These are phyloP conservation scores for Pichia sp. DNA, from an alignment of 1,139 yeast species.

Conservation along the genomic window DNA sequence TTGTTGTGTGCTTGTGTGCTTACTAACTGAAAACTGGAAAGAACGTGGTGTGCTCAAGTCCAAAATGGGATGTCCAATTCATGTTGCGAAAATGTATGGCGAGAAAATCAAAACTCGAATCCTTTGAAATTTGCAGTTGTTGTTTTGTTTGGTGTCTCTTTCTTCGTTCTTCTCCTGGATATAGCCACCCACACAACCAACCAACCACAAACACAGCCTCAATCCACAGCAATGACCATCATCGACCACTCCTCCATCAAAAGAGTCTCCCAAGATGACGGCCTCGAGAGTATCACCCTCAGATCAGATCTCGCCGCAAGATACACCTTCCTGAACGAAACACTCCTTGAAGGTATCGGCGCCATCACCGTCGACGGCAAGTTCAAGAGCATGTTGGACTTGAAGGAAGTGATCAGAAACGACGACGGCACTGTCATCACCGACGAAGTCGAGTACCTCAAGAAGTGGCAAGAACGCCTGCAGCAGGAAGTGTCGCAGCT, in stretches of 20 bases:
- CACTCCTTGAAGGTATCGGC: slow-evolving; percentile 27
- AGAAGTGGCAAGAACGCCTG: slow-evolving; percentile 20
- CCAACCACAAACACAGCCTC: no score
- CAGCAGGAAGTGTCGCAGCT: slow-evolving; percentile 5
- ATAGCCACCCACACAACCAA: no score
- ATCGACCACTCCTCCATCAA: slow-evolving; percentile 27
- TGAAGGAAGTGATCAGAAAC: slow-evolving; percentile 22
- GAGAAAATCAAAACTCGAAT: no score
- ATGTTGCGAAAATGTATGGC: no score
- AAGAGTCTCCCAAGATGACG: slow-evolving; percentile 24
- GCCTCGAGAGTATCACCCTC: slow-evolving; percentile 29
- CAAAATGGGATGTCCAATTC: no score
- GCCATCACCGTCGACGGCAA: slow-evolving; percentile 11
- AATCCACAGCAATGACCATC: slow-evolving; percentile 7
- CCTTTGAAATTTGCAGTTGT: no score
- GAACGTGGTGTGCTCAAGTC: not conserved
- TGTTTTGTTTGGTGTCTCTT: no score
- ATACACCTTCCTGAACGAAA: slow-evolving; percentile 31
- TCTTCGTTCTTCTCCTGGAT: no score
- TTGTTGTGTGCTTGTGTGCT: not conserved
- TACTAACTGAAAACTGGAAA: not conserved
- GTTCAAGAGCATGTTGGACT: slow-evolving; percentile 20
- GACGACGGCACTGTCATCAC: slow-evolving; percentile 13
- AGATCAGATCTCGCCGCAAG: slow-evolving; percentile 34
- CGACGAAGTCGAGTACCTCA: slow-evolving; percentile 20